Percentiles rank a stretch among this genome's conserved stretches.
phyloP scores from a whole-genome alignment of 2,329 filamentous ascomycete species.

The Pseudocercospora vitis region DNA sequence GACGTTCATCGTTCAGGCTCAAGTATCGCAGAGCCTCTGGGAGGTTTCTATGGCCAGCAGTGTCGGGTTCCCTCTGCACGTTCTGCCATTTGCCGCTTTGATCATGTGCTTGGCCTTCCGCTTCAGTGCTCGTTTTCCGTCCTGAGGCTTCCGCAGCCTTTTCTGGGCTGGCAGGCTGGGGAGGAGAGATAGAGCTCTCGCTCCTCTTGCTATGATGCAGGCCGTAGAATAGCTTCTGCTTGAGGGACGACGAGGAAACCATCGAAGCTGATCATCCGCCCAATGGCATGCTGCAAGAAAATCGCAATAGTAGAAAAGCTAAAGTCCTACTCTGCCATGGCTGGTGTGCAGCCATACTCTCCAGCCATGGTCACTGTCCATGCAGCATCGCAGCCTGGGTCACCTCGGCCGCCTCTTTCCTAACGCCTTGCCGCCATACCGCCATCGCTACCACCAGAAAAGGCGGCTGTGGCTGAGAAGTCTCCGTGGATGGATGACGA shows the following conservation, averaged over 20 bases:
- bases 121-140: not conserved
- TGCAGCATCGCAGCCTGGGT: too few species aligned
- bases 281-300: not conserved
- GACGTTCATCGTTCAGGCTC: slow-evolving; percentile 2
- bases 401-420: too few species aligned
- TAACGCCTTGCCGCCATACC: not conserved
- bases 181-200: slow-evolving; percentile 5
- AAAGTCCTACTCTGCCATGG: not conserved
- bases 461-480: slow-evolving; percentile 9
- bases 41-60: not conserved
- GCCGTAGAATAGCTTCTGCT: slow-evolving; percentile 20
- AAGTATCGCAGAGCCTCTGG: not conserved
- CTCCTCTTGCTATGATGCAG: slow-evolving; percentile 13
- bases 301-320: not conserved
- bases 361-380: not conserved
- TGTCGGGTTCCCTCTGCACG: slow-evolving; percentile 1
- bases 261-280: slow-evolving; percentile 3
- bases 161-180: not conserved
- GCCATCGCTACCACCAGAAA: not conserved
- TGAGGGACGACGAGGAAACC: slow-evolving; percentile 13
- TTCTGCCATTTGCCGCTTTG: slow-evolving; percentile 3
- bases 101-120: not conserved
- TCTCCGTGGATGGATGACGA: slow-evolving; percentile 11
- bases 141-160: not conserved
- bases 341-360: not conserved